Percentiles rank a stretch among this genome's conserved stretches.
Evolutionary conservation across 202 grass and related monocot genomes (phyloP).

Genomic region (Elaeis oleifera): DNA sequence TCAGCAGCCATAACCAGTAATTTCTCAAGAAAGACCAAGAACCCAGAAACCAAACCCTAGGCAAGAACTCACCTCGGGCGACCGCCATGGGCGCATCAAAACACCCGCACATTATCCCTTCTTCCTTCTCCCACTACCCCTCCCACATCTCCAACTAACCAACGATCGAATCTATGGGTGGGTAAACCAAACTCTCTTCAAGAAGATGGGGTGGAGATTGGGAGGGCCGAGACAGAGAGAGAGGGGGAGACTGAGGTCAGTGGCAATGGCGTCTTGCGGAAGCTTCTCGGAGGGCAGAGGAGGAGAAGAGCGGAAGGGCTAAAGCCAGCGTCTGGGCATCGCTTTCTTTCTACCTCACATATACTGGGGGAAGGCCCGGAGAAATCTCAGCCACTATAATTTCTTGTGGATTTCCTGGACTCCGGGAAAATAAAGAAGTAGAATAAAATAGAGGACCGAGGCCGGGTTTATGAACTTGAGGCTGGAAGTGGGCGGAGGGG

Average conservation of each 20-base stretch:
- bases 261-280: too few species aligned
- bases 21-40: not conserved
- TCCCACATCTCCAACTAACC: not conserved
- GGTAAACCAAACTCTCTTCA: too few species aligned
- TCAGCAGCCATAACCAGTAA: too few species aligned
- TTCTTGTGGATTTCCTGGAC: constrained; percentile 50
- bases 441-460: not conserved
- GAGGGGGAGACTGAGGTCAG: not conserved
- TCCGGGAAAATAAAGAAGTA: not conserved
- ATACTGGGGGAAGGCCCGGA: constrained; percentile 21
- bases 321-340: too few species aligned
- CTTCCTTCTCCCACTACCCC: not conserved
- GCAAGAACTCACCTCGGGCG: constrained; percentile 28
- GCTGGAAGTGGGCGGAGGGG: not conserved
- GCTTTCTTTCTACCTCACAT: constrained; percentile 6
- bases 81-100: constrained; percentile 37
- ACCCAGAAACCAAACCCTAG: not conserved
- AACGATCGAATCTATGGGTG: too few species aligned
- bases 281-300: not conserved
- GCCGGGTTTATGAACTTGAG: constrained; percentile 23
- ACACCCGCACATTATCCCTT: constrained; percentile 1
- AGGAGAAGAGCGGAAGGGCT: not conserved
- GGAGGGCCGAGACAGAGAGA: too few species aligned
- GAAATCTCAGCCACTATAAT: constrained; percentile 77
- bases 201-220: too few species aligned